Conservation (phyloP, 805 yeast genomes). For the Saccharomycopsis microspora region DNA sequence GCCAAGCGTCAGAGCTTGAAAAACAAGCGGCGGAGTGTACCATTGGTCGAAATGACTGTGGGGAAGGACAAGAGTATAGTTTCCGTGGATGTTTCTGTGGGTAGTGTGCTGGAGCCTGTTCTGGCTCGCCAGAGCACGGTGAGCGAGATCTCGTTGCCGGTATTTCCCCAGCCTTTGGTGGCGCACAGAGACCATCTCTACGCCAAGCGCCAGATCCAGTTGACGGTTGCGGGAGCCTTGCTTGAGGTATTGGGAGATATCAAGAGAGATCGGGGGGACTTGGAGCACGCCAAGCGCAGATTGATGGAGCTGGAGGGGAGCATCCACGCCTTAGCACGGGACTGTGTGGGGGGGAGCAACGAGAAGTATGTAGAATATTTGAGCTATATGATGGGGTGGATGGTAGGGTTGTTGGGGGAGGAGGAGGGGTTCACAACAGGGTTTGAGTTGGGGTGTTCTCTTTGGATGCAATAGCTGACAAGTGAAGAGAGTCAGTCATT, state of each 20-base stretch:
- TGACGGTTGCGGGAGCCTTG: slow-evolving; percentile 7
- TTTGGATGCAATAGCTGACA: slow-evolving; percentile 8
- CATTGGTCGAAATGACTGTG: not conserved
- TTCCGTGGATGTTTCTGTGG: not conserved
- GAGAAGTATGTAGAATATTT: slow-evolving; percentile 10
- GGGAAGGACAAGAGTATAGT: not conserved
- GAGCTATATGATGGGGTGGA: slow-evolving; percentile 4
- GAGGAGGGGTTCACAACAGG: slow-evolving; percentile 7
- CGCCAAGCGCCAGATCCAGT: slow-evolving; percentile 14
- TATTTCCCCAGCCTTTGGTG: slow-evolving; percentile 7
- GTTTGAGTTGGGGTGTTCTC: slow-evolving; percentile 11
- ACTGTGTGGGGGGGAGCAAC: slow-evolving; percentile 1
- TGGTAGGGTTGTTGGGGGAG: slow-evolving; percentile 4
- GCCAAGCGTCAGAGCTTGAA: not conserved
- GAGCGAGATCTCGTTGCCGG: slow-evolving; percentile 9
- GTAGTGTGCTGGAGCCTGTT: too few species aligned
- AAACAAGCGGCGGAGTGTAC: not conserved
- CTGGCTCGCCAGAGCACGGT: not conserved
- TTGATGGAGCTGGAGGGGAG: too few species aligned
- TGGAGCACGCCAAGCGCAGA: too few species aligned
- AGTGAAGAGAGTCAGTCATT: too few species aligned
- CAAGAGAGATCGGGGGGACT: too few species aligned
- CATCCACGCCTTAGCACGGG: not conserved
- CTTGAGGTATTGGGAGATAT: slow-evolving; percentile 3
- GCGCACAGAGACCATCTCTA: slow-evolving; percentile 9